phyloP scores from a whole-genome alignment of 129 eudicot genomes.

The Centella asiatica region DNA sequence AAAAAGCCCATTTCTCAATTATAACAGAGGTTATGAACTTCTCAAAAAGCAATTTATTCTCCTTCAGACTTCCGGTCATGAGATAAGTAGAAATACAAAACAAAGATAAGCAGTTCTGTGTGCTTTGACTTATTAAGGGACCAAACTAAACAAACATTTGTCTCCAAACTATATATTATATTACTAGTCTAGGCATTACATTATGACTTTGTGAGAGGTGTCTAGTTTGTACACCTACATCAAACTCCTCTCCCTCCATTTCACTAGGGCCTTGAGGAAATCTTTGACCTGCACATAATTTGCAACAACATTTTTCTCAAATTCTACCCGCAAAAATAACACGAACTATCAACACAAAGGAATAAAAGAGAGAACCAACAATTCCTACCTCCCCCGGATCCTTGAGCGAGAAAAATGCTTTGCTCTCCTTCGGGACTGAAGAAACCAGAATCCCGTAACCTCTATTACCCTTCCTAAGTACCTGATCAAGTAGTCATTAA shows the following conservation, averaged over 20 bases:
- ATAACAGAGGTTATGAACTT: no score
- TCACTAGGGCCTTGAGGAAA: constrained; percentile 48
- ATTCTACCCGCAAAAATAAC: neutral
- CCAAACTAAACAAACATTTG: no score
- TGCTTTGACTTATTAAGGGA: neutral
- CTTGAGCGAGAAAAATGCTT: constrained; percentile 48
- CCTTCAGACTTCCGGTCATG: no score
- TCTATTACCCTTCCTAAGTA: constrained; percentile 44
- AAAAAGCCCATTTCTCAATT: no score
- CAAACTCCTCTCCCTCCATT: constrained; percentile 33
- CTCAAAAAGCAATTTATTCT: no score
- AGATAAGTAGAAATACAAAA: no score
- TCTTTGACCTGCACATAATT: constrained; percentile 36
- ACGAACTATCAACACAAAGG: neutral
- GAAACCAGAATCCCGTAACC: constrained; percentile 62
- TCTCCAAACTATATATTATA: no score
- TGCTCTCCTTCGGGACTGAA: constrained; percentile 52
- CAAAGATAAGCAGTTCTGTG: neutral
- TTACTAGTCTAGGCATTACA: no score
- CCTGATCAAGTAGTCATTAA: constrained; percentile 20
- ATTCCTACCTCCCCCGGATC: constrained; percentile 54
- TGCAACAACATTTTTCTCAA: neutral
- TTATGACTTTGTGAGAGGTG: neutral
- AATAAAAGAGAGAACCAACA: neutral
- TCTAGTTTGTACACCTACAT: neutral